Evolutionary conservation across 768 basidiomycete genomes (phyloP).

Genomic region (Mycena vitilis): DNA sequence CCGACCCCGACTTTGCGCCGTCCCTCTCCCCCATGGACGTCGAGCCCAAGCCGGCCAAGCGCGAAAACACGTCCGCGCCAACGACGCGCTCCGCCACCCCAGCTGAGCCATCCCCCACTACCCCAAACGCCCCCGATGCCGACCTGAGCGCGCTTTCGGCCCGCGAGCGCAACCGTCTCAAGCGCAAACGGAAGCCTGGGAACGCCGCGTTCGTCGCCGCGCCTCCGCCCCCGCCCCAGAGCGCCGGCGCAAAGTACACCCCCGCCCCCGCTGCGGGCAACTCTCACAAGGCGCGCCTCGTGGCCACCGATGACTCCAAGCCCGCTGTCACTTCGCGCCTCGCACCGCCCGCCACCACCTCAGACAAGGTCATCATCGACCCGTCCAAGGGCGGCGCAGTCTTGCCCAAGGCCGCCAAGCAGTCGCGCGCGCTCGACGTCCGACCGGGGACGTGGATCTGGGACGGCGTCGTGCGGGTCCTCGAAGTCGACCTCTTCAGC

Average conservation of each 20-base stretch:
- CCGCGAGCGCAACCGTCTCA: conserved; percentile 92
- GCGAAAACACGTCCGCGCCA: conserved; percentile 53
- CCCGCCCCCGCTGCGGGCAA: conserved; percentile 63
- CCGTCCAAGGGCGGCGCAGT: conserved; percentile 89
- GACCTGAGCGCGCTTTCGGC: conserved; percentile 79
- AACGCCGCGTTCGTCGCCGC: conserved; percentile 85
- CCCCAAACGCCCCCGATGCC: conserved; percentile 56
- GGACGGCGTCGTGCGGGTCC: conserved; percentile 83
- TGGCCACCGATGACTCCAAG: conserved; percentile 69
- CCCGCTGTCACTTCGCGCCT: conserved; percentile 62
- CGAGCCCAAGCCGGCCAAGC: conserved; percentile 45
- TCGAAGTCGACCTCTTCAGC: conserved; percentile 88
- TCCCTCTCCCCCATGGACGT: conserved; percentile 57
- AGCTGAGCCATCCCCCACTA: conserved; percentile 64
- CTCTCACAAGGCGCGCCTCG: conserved; percentile 78
- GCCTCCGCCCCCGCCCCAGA: conserved; percentile 75
- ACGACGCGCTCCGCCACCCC: conserved; percentile 60
- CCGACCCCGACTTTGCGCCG: conserved; percentile 6
- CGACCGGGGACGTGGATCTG: conserved; percentile 84
- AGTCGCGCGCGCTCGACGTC: conserved; percentile 83
- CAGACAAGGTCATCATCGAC: conserved; percentile 81
- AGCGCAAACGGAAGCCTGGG: conserved; percentile 92
- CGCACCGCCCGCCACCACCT: conserved; percentile 59
- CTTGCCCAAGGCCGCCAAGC: conserved; percentile 79
- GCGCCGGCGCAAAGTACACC: conserved; percentile 69